Conservation (phyloP, 768 basidiomycete species). For the Psilocybe sp. region DNA sequence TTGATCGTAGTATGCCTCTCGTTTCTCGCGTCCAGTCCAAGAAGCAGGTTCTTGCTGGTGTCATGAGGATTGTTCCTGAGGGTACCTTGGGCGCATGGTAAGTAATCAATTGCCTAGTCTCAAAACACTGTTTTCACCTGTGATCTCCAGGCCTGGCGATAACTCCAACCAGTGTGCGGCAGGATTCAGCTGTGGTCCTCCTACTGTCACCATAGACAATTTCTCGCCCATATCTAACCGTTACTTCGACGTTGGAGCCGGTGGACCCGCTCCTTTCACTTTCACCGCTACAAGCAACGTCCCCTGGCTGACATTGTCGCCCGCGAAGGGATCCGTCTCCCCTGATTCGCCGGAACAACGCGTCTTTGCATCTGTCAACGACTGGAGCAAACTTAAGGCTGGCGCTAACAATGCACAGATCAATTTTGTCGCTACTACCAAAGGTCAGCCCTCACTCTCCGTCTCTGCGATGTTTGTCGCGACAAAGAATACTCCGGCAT, state of each 20-base stretch:
- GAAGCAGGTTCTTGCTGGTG: constrained; percentile 58
- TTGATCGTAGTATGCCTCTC: constrained; percentile 42
- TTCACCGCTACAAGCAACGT: constrained; percentile 49
- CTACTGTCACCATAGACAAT: constrained; percentile 51
- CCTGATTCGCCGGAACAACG: constrained; percentile 46
- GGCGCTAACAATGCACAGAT: constrained; percentile 37
- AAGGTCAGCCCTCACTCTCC: constrained; percentile 31
- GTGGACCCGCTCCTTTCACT: constrained; percentile 55
- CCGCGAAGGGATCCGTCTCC: constrained; percentile 46
- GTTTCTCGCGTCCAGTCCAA: constrained; percentile 49
- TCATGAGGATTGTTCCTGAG: constrained; percentile 63
- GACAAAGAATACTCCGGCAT: constrained; percentile 34
- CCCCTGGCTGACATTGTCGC: constrained; percentile 51
- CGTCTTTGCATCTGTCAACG: constrained; percentile 48
- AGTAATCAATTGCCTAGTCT: constrained; percentile 4
- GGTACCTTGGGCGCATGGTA: constrained; percentile 60
- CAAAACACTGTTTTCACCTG: neutral
- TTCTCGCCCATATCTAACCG: constrained; percentile 51
- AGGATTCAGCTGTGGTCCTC: constrained; percentile 46
- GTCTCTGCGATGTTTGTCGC: constrained; percentile 33
- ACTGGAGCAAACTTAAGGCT: constrained; percentile 51
- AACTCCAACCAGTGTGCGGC: constrained; percentile 54
- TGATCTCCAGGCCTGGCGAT: constrained; percentile 56
- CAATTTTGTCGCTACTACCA: constrained; percentile 44
- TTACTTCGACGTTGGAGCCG: constrained; percentile 61